Base-by-base conservation (phyloP, 371 early-diverging fungal species). In the Massospora cicadina region DNA sequence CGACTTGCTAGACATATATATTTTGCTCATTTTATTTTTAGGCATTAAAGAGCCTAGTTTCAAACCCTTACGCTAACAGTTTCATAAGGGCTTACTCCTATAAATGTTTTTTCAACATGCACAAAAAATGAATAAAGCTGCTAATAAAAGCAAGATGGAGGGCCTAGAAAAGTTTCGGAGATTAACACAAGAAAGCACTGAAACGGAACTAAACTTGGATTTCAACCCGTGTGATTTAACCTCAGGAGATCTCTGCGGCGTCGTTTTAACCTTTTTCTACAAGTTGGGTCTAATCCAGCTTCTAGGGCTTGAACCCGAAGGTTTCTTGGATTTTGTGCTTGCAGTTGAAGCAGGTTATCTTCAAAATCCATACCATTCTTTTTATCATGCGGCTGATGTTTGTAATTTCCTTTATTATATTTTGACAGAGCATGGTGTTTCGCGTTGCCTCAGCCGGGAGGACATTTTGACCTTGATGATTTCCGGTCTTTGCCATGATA, bases 401-500 rank as follows among this genome's bases (percentile, higher is more conserved):
- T 80, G 86, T 0, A 78, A 83, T 55, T 87, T 90, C 60, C 72
- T 90, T 7, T 88, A 82, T 71, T 81, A 87, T 66, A 80, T 87
- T 72, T 72, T 92, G 2, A 72, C 69, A 29, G 77, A 83, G 29
- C 76, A 83, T 67, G 79, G 76, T 33, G 82, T 85, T 0, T 72
- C 75, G 0, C 77, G 76, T 7, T 83, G 83, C 58, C 69, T 90
- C 10, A 76, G 84, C n/a, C 68, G 76, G 24, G 74, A 81, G 10
- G 91, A 91, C 67, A 75, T 85, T 65, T 82, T 85, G 21, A 79
- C 85, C 7, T 69, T 92, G 54, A 70, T 91, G 29, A 80, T 93
- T 43, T 84, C 89, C 33, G 92, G 84, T n/a, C 76, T 93, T 43
- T 88, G 89, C 70, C 94, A 93, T 71, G 94, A 93, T 69, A 83